phyloP scores from a whole-genome alignment of 2,329 filamentous ascomycete genomes.

The Cryphonectria carpinicola region DNA sequence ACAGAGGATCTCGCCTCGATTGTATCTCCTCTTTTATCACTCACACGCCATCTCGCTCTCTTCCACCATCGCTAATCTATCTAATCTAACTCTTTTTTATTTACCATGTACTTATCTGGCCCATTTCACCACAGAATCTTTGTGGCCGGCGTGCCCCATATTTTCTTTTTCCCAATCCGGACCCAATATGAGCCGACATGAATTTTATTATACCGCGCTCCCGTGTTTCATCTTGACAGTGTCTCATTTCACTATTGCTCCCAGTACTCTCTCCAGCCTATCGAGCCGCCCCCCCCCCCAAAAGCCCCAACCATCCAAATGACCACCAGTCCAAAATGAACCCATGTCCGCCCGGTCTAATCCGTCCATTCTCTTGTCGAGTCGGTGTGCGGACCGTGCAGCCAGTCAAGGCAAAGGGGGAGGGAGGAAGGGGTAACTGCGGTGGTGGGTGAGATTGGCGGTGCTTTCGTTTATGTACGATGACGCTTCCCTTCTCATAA shows the following conservation, averaged over 20 bases:
- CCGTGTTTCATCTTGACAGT: slow-evolving; percentile 15
- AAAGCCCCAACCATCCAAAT: background rate
- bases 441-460: slow-evolving; percentile 3
- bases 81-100: background rate
- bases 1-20: background rate
- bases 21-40: background rate
- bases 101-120: background rate
- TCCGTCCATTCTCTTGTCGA: background rate
- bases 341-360: background rate
- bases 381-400: background rate
- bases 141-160: background rate
- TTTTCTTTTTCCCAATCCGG: background rate
- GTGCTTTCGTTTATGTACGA: slow-evolving; percentile 13
- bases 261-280: background rate
- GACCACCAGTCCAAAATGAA: background rate
- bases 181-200: slow-evolving; percentile 3
- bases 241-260: slow-evolving; percentile 11
- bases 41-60: background rate
- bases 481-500: slow-evolving; percentile 3
- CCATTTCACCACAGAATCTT: background rate
- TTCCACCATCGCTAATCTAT: background rate
- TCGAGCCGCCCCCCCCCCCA: background rate
- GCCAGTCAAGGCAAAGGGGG: background rate
- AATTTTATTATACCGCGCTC: background rate
- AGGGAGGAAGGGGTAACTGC: background rate